phyloP scores from a whole-genome alignment of 768 basidiomycete species.

The Tricholoma furcatifolium region DNA sequence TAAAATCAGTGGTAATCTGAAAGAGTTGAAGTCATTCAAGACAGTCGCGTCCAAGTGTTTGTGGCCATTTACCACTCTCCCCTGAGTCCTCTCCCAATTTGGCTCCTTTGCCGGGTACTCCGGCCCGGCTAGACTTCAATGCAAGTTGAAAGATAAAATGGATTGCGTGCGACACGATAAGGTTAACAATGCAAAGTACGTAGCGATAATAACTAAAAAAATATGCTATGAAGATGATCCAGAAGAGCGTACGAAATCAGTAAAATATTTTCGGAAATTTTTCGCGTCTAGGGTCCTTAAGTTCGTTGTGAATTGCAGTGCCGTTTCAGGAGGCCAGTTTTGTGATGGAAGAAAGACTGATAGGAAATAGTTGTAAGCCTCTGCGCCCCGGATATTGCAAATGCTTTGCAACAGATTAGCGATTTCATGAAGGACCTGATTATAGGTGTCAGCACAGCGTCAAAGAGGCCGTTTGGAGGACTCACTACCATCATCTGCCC shows the following conservation, averaged over 20 bases:
- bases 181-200: constrained; percentile 8
- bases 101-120: no score
- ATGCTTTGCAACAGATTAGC: constrained; percentile 81
- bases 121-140: no score
- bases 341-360: constrained; percentile 83
- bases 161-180: constrained; percentile 7
- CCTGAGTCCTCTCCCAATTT: no score
- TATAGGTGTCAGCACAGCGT: neutral
- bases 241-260: constrained; percentile 77
- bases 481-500: constrained; percentile 83
- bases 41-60: neutral
- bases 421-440: constrained; percentile 86
- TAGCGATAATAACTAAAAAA: constrained; percentile 7
- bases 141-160: constrained; percentile 5
- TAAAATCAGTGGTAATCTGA: neutral
- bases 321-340: constrained; percentile 74
- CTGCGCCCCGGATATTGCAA: constrained; percentile 72
- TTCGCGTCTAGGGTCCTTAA: constrained; percentile 73
- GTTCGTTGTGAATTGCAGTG: constrained; percentile 75
- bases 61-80: neutral
- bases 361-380: constrained; percentile 80
- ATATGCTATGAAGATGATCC: constrained; percentile 54
- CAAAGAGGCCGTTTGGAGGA: constrained; percentile 4
- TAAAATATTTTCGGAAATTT: constrained; percentile 82
- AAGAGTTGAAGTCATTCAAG: neutral